Evolutionary conservation across 2,329 filamentous ascomycete species (phyloP).

Genomic region (Exophiala viscosa): DNA sequence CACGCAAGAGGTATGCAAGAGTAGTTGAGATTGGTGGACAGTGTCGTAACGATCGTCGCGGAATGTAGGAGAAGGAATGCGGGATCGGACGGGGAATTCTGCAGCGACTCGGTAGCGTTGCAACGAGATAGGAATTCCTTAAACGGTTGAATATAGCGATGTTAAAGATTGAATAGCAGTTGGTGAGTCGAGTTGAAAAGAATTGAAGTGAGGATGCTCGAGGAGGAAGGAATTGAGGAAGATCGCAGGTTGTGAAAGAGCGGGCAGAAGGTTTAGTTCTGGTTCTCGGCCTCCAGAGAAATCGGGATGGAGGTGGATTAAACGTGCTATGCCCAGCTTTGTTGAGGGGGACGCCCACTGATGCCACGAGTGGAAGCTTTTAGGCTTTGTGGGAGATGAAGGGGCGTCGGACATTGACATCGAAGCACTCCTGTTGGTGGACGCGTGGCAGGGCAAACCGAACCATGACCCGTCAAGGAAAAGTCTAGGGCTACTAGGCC

Average conservation of each 20-base stretch:
- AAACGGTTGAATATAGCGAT: neutral
- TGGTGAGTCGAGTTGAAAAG: conserved; percentile 3
- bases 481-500: neutral
- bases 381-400: conserved; percentile 16
- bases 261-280: conserved; percentile 20
- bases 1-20: conserved; percentile 4
- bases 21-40: conserved; percentile 1
- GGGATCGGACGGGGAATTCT: neutral
- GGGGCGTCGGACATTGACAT: conserved; percentile 3
- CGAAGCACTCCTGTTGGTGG: conserved; percentile 9
- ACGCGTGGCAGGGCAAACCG: conserved; percentile 9
- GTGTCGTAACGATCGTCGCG: conserved; percentile 10
- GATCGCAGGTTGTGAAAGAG: conserved; percentile 3
- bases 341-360: neutral
- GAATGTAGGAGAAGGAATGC: conserved; percentile 23
- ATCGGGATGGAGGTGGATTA: neutral
- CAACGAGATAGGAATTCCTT: conserved; percentile 7
- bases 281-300: conserved; percentile 4
- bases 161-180: conserved; percentile 19
- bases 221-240: conserved; percentile 4
- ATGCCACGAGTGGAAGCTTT: neutral
- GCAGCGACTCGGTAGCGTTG: neutral
- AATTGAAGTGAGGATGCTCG: neutral
- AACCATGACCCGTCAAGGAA: conserved; percentile 2
- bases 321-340: too few relatives aligned